phyloP scores from a whole-genome alignment of 768 basidiomycete genomes.

The Neoboletus magnificus region DNA sequence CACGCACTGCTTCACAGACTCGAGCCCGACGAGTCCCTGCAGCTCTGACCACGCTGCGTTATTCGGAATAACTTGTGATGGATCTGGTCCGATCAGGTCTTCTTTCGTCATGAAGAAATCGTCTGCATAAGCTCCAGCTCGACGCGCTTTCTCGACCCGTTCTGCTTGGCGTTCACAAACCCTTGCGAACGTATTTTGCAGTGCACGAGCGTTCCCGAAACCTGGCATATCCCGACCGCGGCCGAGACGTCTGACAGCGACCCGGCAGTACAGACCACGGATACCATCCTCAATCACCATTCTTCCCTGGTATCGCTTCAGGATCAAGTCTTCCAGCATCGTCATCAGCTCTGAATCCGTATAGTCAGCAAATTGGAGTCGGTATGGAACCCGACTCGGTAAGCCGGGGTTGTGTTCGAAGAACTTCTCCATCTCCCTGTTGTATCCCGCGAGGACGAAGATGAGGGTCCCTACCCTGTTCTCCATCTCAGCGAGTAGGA shows the following conservation, averaged over 20 bases:
- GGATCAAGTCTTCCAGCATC: constrained; percentile 51
- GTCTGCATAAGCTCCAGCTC: constrained; percentile 37
- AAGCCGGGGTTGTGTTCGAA: constrained; percentile 75
- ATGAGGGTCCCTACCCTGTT: constrained; percentile 61
- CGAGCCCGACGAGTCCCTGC: constrained; percentile 52
- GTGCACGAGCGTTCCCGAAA: constrained; percentile 66
- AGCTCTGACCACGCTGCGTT: constrained; percentile 52
- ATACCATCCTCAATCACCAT: constrained; percentile 58
- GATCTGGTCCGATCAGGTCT: constrained; percentile 67
- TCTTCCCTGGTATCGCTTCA: constrained; percentile 42
- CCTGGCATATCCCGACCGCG: constrained; percentile 37
- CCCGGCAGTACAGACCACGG: constrained; percentile 50
- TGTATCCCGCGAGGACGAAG: constrained; percentile 71
- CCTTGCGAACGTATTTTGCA: constrained; percentile 47
- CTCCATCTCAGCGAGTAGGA: constrained; percentile 72
- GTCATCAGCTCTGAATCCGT: constrained; percentile 50
- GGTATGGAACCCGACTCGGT: constrained; percentile 62
- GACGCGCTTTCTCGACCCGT: constrained; percentile 43
- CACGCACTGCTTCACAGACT: constrained; percentile 54
- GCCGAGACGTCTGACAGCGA: constrained; percentile 16
- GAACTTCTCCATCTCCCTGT: constrained; percentile 71
- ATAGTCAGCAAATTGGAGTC: constrained; percentile 60
- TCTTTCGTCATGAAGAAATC: constrained; percentile 51
- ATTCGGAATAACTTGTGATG: constrained; percentile 43
- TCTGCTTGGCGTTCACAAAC: constrained; percentile 53